Base-by-base conservation (phyloP, 441 rosid genomes). In the Theobroma grandiflorum region DNA sequence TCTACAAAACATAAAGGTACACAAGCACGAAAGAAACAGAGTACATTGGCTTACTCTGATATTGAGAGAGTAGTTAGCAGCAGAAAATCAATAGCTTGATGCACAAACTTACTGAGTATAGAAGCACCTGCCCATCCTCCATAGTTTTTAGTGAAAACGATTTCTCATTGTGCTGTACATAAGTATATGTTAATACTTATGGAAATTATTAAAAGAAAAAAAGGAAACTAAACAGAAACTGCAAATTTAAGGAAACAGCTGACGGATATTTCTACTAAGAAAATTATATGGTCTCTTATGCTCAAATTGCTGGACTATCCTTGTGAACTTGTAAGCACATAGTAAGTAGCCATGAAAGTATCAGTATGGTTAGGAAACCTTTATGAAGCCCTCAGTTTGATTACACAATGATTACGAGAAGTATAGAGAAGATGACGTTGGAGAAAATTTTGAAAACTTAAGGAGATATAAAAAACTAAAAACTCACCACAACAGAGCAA, bases 41-140 rank as follows among this genome's bases (percentile, higher is more conserved):
- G 20, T 47, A 15, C 45, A 53, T 64, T 37, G 4, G 45, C 58
- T 59, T 62, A n/a, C 20, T 22, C 31, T 26, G 31, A 26, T 78
- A 7, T 14, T 64, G 38, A 38, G 50, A 79, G 38, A 1, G 26
- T 47, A 26, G 55, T 16, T 37, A 31, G 38, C 57, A 57, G 80
- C 43, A 63, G 40, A 67, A 72, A 80, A 18, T 64, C 16, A 75
- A 78, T 40, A 79, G 35, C 31, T 63, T 47, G 67, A 81, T 31
- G 76, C 50, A 62, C 26, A 26, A 26, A 83, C 96, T 82, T 85
- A 94, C 99, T 38, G 95, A 90, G 81, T 89, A 79, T 50, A 95
- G 91, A 88, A 92, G 95, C 81, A 94, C 99, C 79, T 84, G 92
- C 52, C 98, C 98, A 26, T 96, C 98, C 88, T 96, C 99, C 99